Base-by-base conservation (phyloP, 169 alveolate species). In the Cryptosporidium bovis region DNA sequence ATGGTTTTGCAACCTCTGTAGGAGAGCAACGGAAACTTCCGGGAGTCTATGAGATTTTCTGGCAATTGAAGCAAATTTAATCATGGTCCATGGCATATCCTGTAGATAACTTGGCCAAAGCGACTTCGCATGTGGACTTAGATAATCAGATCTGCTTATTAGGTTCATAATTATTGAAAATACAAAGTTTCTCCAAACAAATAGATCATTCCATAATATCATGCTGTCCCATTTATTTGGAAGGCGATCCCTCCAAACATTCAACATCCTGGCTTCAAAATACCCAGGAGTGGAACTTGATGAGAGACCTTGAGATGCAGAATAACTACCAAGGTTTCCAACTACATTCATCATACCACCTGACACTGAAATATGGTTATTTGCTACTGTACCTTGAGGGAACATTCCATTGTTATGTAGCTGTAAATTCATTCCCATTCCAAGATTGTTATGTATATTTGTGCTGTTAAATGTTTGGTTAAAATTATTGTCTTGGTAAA, bases 1-100 rank as follows among this genome's bases (percentile, higher is more conserved):
- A 44, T 65, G 92, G 60, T 82, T 91, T 60, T 91, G 94, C 48
- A 91, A 93, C 82, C 91, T 92, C 66, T 92, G 90, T 6, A 92
- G 66, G 7, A 92, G 20, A 31, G 92, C 94, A 7, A 93, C 82
- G 1, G 94, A 83, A 64, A 91, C 91, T 51, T 91, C 82, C 16
- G 94, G 94, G 48, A 91, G 55, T 20, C 92, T 92, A 56, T 92
- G 94, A 16, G 90, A 68, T 64, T 92, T 90, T 20, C 94, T 90
- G 2, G 94, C 91, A 31, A 92, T 89, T 18, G 93, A 82, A 48
- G 93, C 93, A 60, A 90, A 92, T 65, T 91, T 92, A 34, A 90
- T 92, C 82, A 91, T 64, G 13, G 94, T 92, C 94, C 94, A 92
- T 48, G 84, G 93, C 66, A 90, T 82, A 51, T 92, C 94, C 51